Evolutionary conservation across 139 green algal species (phyloP), one percentile per base, ranked within the genome.

Genomic region (Volvox reticuliferus): DNA sequence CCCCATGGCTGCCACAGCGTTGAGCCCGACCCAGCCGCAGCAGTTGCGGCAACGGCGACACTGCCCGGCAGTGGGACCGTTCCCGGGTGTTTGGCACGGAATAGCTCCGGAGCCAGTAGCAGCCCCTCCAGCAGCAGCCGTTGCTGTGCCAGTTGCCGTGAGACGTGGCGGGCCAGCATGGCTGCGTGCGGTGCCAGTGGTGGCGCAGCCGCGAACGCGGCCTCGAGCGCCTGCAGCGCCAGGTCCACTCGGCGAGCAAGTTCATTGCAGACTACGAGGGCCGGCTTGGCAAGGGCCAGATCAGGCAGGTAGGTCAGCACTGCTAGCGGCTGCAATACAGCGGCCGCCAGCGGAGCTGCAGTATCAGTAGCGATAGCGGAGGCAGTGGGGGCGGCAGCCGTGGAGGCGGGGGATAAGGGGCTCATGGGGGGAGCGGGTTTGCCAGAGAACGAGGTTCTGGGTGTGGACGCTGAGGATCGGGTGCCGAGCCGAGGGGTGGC

Each of bases 41-140:
- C 83, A 13, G 35, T 68, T 0, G 68, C 69, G 22, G 68, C 68
- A 5, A 44, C 86, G 5, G 44, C 85, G 6, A 37, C 71, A 73
- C 85, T 83, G 68, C 84, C 85, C 18, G 85, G 44, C 44, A 33
- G 85, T 37, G 44, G 85, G 2, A 71, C 28, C 67, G 86, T 65
- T 24, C 86, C 55, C 30, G 73, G 73, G 21, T 90, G 86, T 50
- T 30, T 22, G 24, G 75, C 73, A 2, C 75, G 73, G 18, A 90
- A 26, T 20, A 90, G 73, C 75, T 90, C 86, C 13, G 86, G 86
- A 16, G 75, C 86, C 55, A 44, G 12, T 5, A 90, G 86, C 55
- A 90, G 75, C 68, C 86, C 86, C 75, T 90, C 86, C 55, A 90
- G 86, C 30, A 85, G 50, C 86, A 90, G 73, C 86, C 20, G 35